These are phyloP conservation scores for Periconia sp. DNA, from an alignment of 2,329 filamentous ascomycete species.

Conservation along the genomic window DNA sequence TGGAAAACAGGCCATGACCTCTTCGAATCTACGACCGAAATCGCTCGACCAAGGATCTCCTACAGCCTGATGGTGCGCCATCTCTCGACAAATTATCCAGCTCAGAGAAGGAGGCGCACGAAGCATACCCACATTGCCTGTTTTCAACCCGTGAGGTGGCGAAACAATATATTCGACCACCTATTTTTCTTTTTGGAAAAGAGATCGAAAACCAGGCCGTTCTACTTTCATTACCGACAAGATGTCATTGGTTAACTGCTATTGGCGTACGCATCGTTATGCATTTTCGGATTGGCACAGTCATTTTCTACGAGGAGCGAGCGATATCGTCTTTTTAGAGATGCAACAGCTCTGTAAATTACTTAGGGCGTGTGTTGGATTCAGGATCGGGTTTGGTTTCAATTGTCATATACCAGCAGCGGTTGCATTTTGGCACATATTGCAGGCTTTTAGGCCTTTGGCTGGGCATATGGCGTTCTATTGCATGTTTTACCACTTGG, in stretches of 20 bases:
- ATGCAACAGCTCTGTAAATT: slow-evolving; percentile 18
- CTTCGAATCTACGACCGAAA: slow-evolving; percentile 53
- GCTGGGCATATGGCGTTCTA: slow-evolving; percentile 31
- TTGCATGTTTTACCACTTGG: slow-evolving; percentile 13
- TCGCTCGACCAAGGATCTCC: slow-evolving; percentile 42
- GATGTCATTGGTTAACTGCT: slow-evolving; percentile 1
- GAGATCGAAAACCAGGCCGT: background rate
- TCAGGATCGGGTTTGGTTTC: slow-evolving; percentile 8
- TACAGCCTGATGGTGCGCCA: slow-evolving; percentile 8
- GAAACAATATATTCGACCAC: too few relatives aligned
- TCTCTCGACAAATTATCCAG: background rate
- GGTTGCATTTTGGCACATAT: slow-evolving; percentile 36
- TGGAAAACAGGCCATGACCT: slow-evolving; percentile 47
- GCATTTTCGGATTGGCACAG: slow-evolving; percentile 28
- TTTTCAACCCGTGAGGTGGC: too few relatives aligned
- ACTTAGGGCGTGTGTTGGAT: slow-evolving; percentile 4
- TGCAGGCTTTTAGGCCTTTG: slow-evolving; percentile 28
- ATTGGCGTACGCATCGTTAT: slow-evolving; percentile 18
- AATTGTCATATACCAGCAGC: slow-evolving; percentile 30
- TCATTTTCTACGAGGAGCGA: slow-evolving; percentile 2
- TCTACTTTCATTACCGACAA: background rate
- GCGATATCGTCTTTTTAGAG: slow-evolving; percentile 29
- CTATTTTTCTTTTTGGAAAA: too few relatives aligned
- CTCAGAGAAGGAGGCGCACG: too few relatives aligned
- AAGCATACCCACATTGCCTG: too few relatives aligned